phyloP scores from a whole-genome alignment of 140 eudicot genomes.

The Bidens hawaiensis region DNA sequence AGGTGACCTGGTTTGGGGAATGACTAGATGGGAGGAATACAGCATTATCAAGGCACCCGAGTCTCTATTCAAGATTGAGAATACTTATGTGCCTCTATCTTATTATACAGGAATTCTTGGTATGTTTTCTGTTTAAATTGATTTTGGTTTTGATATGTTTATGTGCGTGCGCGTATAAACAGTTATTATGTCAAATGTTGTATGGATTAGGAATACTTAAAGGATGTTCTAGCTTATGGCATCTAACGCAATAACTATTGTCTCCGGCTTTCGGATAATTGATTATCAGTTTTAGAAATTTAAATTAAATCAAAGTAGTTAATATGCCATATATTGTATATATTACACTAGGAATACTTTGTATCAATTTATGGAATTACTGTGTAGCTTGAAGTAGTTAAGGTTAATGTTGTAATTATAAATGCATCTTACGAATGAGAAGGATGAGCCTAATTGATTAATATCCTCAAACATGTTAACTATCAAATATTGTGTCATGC shows the following conservation, averaged over 20 bases:
- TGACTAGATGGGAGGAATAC: constrained; percentile 77
- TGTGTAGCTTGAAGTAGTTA: no score
- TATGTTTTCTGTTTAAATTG: constrained; percentile 16
- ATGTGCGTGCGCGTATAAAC: background rate
- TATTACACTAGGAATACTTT: no score
- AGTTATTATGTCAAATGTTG: background rate
- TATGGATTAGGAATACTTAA: background rate
- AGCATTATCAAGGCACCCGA: constrained; percentile 35
- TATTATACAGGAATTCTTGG: constrained; percentile 82
- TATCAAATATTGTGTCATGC: no score
- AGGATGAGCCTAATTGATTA: no score
- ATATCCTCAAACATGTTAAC: no score
- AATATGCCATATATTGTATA: no score
- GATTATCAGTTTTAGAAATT: background rate
- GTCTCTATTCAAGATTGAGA: constrained; percentile 37
- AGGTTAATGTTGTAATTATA: no score
- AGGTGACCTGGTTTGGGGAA: constrained; percentile 71
- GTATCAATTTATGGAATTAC: no score
- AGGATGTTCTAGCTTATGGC: background rate
- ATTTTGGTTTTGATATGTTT: background rate
- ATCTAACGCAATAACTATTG: background rate
- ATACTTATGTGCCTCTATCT: constrained; percentile 71
- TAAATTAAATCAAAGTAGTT: background rate
- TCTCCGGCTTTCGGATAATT: background rate
- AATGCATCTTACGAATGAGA: no score